Base-by-base conservation (phyloP, 129 eudicot genomes). In the Glebionis coronaria region DNA sequence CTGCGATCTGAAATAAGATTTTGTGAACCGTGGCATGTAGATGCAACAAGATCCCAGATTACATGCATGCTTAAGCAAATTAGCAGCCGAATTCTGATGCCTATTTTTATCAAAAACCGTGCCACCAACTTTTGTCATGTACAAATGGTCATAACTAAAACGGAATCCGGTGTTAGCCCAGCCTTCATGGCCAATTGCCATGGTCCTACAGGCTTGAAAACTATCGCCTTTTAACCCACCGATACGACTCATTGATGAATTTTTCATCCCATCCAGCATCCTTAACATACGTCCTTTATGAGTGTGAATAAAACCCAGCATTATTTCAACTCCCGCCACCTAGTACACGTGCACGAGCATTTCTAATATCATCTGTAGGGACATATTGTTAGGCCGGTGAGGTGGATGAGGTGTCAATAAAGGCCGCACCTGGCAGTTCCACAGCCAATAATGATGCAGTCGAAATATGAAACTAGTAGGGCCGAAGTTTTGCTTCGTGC, bases 401-500 rank as follows among this genome's bases (percentile, higher is more conserved):
- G n/a, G 86, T 3, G 6, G 65, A 70, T 10, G 83, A 75, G 31
- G 55, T 73, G 65, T 88, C 96, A 15, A 75, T 56, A 19, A 85
- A 82, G 61, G 87, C 70, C 0, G 42, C 42, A 0, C 84, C 84
- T 44, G 12, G 79, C 70, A 0, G 82, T 83, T 53, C 88, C 97
- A 9, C 94, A 90, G 12, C 96, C 94, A 12, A 85, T 47, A 14
- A 89, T 46, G n/a, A 89, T 85, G 80, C 83, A 83, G 79, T 89
- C 88, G 65, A 81, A 89, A 70, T 78, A 77, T 28, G 94, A 79
- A 9, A 76, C 38, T 7, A 38, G 27, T 56, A 84, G 94, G 0
- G 88, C 86, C 42, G 82, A 56, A 20, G 86, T 83, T n/a, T n/a
- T 23, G 88, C 94, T 19, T 79, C 27, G 62, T 68, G 84, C 78